A percentile compares a stretch with the other conserved stretches of the same genome.
Evolutionary conservation across 768 basidiomycete genomes (phyloP).

Genomic region (Boletus tomentosulus): DNA sequence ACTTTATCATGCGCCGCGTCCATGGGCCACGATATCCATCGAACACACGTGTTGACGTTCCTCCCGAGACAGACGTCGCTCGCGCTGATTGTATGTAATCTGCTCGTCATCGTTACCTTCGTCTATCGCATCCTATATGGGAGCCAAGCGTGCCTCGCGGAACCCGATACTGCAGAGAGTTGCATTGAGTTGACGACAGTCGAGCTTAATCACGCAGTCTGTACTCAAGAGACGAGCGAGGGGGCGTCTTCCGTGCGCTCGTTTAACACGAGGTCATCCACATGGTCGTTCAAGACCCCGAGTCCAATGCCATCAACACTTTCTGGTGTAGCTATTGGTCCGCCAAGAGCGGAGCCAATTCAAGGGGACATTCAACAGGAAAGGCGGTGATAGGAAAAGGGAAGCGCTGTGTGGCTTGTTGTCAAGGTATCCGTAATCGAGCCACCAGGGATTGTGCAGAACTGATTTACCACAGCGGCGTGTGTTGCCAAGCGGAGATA

Average conservation of each 20-base stretch:
- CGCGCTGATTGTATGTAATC: constrained; percentile 9
- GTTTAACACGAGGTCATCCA: not conserved
- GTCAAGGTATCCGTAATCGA: not conserved
- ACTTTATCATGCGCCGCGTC: not conserved
- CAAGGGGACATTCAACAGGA: not conserved
- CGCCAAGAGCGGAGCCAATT: not conserved
- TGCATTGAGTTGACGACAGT: constrained; percentile 8
- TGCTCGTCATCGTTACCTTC: constrained; percentile 11
- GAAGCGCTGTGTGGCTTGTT: not conserved
- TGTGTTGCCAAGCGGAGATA: not conserved
- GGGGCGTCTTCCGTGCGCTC: not conserved
- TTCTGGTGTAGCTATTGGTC: not conserved
- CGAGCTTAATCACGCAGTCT: not conserved
- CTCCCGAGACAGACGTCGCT: not conserved
- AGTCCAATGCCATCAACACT: not conserved
- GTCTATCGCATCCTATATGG: constrained; percentile 4
- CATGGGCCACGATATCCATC: not conserved
- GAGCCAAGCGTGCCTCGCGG: not conserved
- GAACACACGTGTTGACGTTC: not conserved
- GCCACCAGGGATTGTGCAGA: not conserved
- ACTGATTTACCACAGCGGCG: not conserved
- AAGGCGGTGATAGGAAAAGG: not conserved
- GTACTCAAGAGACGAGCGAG: not conserved
- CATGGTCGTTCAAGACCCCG: not conserved
- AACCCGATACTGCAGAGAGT: not conserved